A percentile compares a stretch with the other conserved stretches of the same genome.
phyloP scores from a whole-genome alignment of 2,329 filamentous ascomycete species.

The Xenoacremonium recifei region DNA sequence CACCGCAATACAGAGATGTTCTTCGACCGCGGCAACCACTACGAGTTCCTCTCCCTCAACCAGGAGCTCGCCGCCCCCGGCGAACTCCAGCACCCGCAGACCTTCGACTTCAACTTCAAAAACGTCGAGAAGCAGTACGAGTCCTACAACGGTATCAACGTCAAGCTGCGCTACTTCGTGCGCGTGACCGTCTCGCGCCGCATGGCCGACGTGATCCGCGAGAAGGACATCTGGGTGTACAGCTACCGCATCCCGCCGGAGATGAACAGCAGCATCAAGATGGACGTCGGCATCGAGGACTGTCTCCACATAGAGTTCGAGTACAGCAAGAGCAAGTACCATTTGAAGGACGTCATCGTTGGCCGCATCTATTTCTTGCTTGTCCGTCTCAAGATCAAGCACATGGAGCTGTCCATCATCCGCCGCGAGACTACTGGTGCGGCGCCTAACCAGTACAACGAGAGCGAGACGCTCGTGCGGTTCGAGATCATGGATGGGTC shows the following conservation, averaged over 20 bases:
- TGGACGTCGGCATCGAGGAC: conserved; percentile 99
- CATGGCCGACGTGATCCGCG: conserved; percentile 96
- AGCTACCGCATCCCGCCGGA: conserved; percentile 97
- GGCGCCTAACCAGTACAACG: conserved; percentile 98
- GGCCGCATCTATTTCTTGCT: conserved; percentile 97
- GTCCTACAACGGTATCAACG: conserved; percentile 99
- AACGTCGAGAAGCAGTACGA: conserved; percentile 99
- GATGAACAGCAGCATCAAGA: conserved; percentile 98
- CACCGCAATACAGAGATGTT: too few relatives aligned
- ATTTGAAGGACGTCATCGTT: conserved; percentile 98
- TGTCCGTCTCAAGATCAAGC: conserved; percentile 97
- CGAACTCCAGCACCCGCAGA: conserved; percentile 97
- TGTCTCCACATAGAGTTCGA: conserved; percentile 99
- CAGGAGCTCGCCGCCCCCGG: conserved; percentile 96
- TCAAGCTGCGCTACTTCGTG: conserved; percentile 97
- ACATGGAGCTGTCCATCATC: conserved; percentile 99
- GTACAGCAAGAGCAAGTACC: conserved; percentile 99
- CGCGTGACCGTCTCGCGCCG: conserved; percentile 93
- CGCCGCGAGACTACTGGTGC: conserved; percentile 93
- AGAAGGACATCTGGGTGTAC: conserved; percentile 99
- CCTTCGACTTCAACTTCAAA: conserved; percentile 99
- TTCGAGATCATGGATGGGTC: conserved; percentile 99
- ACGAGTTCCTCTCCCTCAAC: conserved; percentile 96
- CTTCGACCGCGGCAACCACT: conserved; percentile 98
- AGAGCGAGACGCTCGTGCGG: conserved; percentile 94